Evolutionary conservation across 495 filamentous ascomycete species (phyloP).

Genomic region (Penicillium paradoxum): DNA sequence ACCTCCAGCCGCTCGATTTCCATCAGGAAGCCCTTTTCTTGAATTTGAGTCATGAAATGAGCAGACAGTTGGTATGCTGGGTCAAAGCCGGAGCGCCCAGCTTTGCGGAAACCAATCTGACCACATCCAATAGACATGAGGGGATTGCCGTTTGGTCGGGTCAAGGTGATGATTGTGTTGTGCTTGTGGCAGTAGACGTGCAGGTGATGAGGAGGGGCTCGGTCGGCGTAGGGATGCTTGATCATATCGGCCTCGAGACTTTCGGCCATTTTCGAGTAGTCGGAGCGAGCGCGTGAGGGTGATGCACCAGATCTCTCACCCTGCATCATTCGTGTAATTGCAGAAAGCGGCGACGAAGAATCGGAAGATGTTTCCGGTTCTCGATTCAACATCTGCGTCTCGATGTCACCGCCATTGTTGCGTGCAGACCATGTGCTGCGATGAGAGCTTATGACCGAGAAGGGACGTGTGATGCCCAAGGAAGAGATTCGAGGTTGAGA

Average conservation of each 20-base stretch:
- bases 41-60: slow-evolving; percentile 70
- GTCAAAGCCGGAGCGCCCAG: slow-evolving; percentile 73
- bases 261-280: slow-evolving; percentile 33
- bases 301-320: slow-evolving; percentile 13
- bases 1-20: slow-evolving; percentile 61
- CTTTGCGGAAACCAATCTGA: slow-evolving; percentile 82
- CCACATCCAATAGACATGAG: slow-evolving; percentile 73
- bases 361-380: slow-evolving; percentile 10
- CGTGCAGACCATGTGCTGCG: slow-evolving; percentile 4
- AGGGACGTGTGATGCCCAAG: slow-evolving; percentile 19
- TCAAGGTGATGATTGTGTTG: slow-evolving; percentile 89
- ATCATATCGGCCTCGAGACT: slow-evolving; percentile 37
- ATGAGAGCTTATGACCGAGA: slow-evolving; percentile 23
- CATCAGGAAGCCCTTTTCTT: slow-evolving; percentile 65
- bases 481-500: slow-evolving; percentile 17
- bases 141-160: slow-evolving; percentile 69
- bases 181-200: slow-evolving; percentile 84
- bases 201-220: slow-evolving; percentile 64
- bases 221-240: slow-evolving; percentile 35
- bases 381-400: slow-evolving; percentile 31
- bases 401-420: slow-evolving; percentile 20
- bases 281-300: slow-evolving; percentile 17
- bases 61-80: slow-evolving; percentile 86
- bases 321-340: slow-evolving; percentile 34
- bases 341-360: slow-evolving; percentile 25